These are phyloP conservation scores for Aspergillus candidus DNA, from an alignment of 2,329 filamentous ascomycete species.

Conservation along the genomic window DNA sequence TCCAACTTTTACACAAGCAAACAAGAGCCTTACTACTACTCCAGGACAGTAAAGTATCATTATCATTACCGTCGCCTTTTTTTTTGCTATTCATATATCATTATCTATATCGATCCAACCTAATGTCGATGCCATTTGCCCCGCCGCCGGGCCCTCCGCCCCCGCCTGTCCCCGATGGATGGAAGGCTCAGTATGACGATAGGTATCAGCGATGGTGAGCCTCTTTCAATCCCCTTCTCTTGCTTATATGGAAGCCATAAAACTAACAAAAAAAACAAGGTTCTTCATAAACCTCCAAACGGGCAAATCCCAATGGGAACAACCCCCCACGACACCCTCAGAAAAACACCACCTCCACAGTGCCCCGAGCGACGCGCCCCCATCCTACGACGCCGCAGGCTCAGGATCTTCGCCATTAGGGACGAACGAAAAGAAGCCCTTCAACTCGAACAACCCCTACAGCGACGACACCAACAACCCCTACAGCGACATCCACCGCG, in stretches of 20 bases:
- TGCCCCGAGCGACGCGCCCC: constrained; percentile 37
- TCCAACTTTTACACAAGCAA: background rate
- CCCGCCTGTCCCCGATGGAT: constrained; percentile 65
- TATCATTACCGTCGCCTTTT: background rate
- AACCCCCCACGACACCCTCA: constrained; percentile 60
- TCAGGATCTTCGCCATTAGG: constrained; percentile 32
- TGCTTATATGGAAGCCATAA: background rate
- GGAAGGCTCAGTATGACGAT: constrained; percentile 78
- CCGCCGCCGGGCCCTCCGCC: constrained; percentile 50
- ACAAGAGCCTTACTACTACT: background rate
- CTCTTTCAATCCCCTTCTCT: background rate
- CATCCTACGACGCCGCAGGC: constrained; percentile 57
- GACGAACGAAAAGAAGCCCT: constrained; percentile 38
- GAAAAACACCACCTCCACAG: constrained; percentile 25
- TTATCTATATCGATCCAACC: background rate
- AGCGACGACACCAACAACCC: constrained; percentile 57
- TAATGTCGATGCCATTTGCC: constrained; percentile 30
- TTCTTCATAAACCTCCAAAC: constrained; percentile 89
- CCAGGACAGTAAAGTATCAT: background rate
- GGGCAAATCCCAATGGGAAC: constrained; percentile 86
- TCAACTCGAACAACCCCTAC: constrained; percentile 63
- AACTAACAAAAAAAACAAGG: constrained; percentile 44
- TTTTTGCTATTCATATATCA: background rate
- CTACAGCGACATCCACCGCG: too few species aligned
- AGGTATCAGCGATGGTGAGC: constrained; percentile 77